phyloP scores from a whole-genome alignment of 2,329 filamentous ascomycete species.

The Apiospora marii region DNA sequence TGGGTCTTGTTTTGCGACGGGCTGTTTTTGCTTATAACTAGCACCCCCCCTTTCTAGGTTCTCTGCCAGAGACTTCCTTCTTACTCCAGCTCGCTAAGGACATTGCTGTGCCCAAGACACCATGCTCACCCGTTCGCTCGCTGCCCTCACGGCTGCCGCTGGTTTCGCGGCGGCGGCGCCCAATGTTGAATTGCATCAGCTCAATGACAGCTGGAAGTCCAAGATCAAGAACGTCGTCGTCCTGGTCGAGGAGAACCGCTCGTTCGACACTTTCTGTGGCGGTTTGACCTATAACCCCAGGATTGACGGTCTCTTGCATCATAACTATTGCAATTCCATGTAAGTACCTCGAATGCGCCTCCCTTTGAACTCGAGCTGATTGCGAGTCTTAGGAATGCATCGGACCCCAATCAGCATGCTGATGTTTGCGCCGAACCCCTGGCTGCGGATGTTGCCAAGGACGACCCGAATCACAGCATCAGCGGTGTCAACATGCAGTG shows the following conservation, averaged over 20 bases:
- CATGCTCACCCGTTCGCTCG: conserved; percentile 9
- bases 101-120: not conserved
- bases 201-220: not conserved
- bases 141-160: not conserved
- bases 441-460: conserved; percentile 17
- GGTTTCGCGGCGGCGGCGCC: not conserved
- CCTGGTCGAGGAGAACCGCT: conserved; percentile 23
- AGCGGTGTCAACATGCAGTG: conserved; percentile 22
- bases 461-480: conserved; percentile 22
- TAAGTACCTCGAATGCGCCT: not conserved
- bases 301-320: conserved; percentile 20
- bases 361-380: not conserved
- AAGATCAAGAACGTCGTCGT: conserved; percentile 23
- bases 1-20: not conserved
- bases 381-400: not conserved
- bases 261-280: conserved; percentile 15
- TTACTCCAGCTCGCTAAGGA: too few relatives aligned
- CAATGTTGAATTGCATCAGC: not conserved
- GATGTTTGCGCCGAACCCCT: conserved; percentile 12
- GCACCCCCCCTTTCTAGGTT: not conserved
- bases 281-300: conserved; percentile 21
- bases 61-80: not conserved
- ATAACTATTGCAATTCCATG: conserved; percentile 22
- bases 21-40: not conserved
- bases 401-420: conserved; percentile 18